These are phyloP conservation scores for Lunasporangiospora selenospora DNA, from an alignment of 192 early-diverging fungal genomes.

Conservation along the genomic window DNA sequence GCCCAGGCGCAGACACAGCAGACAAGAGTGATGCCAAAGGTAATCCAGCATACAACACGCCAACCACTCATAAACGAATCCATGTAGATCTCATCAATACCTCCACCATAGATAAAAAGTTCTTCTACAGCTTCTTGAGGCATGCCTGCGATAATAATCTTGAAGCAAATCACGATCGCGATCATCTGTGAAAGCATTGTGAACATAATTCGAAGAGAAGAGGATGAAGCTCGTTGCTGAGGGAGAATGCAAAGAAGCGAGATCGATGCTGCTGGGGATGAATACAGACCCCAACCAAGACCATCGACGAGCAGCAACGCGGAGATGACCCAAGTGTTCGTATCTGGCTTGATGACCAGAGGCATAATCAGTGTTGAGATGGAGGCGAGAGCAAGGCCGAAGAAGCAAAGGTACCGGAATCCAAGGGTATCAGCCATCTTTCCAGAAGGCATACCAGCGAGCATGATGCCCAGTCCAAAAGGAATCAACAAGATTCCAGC, in stretches of 20 bases:
- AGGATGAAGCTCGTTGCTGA: slow-evolving; percentile 41
- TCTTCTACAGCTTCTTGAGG: slow-evolving; percentile 38
- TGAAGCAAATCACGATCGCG: slow-evolving; percentile 48
- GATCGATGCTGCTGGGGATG: slow-evolving; percentile 38
- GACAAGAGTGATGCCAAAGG: slow-evolving; percentile 34
- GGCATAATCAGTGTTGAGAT: slow-evolving; percentile 41
- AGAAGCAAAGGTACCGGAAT: slow-evolving; percentile 38
- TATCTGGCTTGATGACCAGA: slow-evolving; percentile 36
- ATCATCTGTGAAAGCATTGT: slow-evolving; percentile 48
- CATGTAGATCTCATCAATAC: slow-evolving; percentile 26
- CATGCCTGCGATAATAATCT: slow-evolving; percentile 42
- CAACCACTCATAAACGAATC: slow-evolving; percentile 40
- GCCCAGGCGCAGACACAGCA: slow-evolving; percentile 30
- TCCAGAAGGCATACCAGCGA: slow-evolving; percentile 41
- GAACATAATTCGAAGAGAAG: slow-evolving; percentile 47
- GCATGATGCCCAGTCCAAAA: slow-evolving; percentile 43
- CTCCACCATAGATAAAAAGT: slow-evolving; percentile 40
- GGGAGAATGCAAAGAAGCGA: slow-evolving; percentile 43
- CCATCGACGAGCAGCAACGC: slow-evolving; percentile 32
- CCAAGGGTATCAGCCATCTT: slow-evolving; percentile 34
- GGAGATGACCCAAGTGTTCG: slow-evolving; percentile 43
- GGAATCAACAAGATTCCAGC: slow-evolving; percentile 41
- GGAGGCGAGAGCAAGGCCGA: slow-evolving; percentile 25
- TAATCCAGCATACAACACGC: slow-evolving; percentile 41
- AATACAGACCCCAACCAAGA: slow-evolving; percentile 47